A percentile compares a stretch with the other conserved stretches of the same genome.
Evolutionary conservation across 352 stramenopile species (phyloP).

Genomic region (Phytopythium cucurbitacearum): DNA sequence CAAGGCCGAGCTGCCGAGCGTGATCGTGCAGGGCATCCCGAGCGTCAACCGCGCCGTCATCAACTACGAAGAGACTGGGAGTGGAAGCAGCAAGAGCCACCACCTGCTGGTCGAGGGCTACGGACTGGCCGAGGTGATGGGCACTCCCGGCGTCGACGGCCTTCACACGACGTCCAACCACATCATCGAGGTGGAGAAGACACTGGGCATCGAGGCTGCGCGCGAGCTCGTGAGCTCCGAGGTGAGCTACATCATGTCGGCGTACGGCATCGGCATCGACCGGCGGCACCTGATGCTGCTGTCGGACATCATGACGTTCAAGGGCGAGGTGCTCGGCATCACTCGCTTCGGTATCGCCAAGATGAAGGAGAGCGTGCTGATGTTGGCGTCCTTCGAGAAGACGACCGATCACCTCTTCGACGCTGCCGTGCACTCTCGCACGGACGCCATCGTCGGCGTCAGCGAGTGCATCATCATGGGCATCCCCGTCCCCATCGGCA

Average conservation of each 20-base stretch:
- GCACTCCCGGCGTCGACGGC: slow-evolving; percentile 95
- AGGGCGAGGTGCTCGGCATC: slow-evolving; percentile 88
- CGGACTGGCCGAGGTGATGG: slow-evolving; percentile 97
- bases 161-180: slow-evolving; percentile 97
- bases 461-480: slow-evolving; percentile 99
- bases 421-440: slow-evolving; percentile 96
- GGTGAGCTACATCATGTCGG: slow-evolving; percentile 99
- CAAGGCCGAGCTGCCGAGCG: slow-evolving; percentile 92
- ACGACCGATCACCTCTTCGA: slow-evolving; percentile 99
- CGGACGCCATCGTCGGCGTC: slow-evolving; percentile 98
- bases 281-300: slow-evolving; percentile 98
- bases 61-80: slow-evolving; percentile 93
- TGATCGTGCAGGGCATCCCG: slow-evolving; percentile 98
- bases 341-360: slow-evolving; percentile 99
- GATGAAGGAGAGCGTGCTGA: slow-evolving; percentile 99
- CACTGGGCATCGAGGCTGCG: slow-evolving; percentile 98
- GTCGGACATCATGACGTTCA: slow-evolving; percentile 99
- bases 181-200: slow-evolving; percentile 96
- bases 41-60: slow-evolving; percentile 98
- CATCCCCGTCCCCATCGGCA: slow-evolving; percentile 98
- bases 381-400: slow-evolving; percentile 99
- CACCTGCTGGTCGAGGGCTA: slow-evolving; percentile 99
- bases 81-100: slow-evolving; percentile 75
- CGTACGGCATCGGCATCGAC: slow-evolving; percentile 99
- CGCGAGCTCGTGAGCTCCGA: slow-evolving; percentile 96